These are phyloP conservation scores for Triticum turgidum DNA, from an alignment of 176 grass and related monocot species.

Conservation along the genomic window DNA sequence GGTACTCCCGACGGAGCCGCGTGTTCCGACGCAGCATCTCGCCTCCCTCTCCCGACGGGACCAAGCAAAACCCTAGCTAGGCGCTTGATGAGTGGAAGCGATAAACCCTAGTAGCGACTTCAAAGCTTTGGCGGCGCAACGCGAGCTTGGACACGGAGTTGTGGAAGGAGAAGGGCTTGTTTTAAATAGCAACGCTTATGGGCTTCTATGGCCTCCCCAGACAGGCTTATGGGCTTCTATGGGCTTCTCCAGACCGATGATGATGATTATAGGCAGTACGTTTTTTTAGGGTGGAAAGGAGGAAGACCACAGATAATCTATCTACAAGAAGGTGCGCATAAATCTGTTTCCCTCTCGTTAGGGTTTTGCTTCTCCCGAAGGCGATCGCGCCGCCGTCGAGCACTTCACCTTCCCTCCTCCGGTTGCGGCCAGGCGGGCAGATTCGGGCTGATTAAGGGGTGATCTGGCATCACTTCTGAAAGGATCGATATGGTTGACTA, in stretches of 20 bases:
- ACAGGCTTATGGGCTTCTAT: background rate
- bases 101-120: slow-evolving; percentile 27
- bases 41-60: background rate
- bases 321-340: no score
- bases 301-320: no score
- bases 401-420: no score
- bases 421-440: no score
- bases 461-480: no score
- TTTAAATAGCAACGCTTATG: background rate
- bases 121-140: slow-evolving; percentile 16
- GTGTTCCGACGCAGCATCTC: slow-evolving; percentile 61
- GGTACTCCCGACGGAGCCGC: slow-evolving; percentile 54
- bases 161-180: background rate
- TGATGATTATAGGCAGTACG: no score
- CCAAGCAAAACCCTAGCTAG: slow-evolving; percentile 18
- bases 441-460: no score
- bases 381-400: no score
- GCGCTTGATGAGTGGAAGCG: background rate
- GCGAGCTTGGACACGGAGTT: background rate
- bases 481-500: no score
- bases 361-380: no score
- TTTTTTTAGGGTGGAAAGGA: no score
- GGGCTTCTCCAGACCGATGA: background rate
- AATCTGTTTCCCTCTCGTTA: no score
- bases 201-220: background rate